Conservation (phyloP, 140 eudicot genomes). For the Erigeron philadelphicus region DNA sequence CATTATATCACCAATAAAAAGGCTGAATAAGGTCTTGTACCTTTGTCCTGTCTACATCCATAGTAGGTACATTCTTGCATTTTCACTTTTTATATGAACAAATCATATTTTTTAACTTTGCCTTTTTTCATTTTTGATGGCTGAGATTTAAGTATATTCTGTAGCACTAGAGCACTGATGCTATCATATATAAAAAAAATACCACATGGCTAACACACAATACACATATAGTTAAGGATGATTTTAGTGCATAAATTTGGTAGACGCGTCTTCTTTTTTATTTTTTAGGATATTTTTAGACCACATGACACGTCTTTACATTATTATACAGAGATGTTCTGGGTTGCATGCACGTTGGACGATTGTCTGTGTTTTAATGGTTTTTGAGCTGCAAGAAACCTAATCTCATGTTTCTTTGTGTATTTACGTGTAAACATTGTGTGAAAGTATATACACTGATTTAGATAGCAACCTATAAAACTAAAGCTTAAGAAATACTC, state of each 20-base stretch:
- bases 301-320: background rate
- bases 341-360: too few relatives aligned
- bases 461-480: too few relatives aligned
- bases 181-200: constrained; percentile 4
- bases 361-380: background rate
- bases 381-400: background rate
- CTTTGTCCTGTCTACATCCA: constrained; percentile 25
- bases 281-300: background rate
- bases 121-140: constrained; percentile 14
- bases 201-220: constrained; percentile 18
- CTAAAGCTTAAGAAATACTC: too few relatives aligned
- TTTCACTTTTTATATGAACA: constrained; percentile 16
- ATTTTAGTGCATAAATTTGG: constrained; percentile 14
- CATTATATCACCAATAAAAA: constrained; percentile 25
- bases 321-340: too few relatives aligned
- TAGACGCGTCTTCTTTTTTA: background rate
- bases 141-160: constrained; percentile 19
- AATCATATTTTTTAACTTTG: constrained; percentile 1
- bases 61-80: constrained; percentile 24
- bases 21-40: constrained; percentile 26
- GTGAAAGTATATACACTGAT: too few relatives aligned
- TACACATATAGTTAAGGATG: constrained; percentile 5
- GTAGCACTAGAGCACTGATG: constrained; percentile 18
- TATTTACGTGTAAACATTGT: too few relatives aligned
- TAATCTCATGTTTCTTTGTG: background rate